Percentiles rank a stretch among this genome's conserved stretches.
Evolutionary conservation across 2,329 filamentous ascomycete species (phyloP).

Genomic region (Monilinia aucupariae): DNA sequence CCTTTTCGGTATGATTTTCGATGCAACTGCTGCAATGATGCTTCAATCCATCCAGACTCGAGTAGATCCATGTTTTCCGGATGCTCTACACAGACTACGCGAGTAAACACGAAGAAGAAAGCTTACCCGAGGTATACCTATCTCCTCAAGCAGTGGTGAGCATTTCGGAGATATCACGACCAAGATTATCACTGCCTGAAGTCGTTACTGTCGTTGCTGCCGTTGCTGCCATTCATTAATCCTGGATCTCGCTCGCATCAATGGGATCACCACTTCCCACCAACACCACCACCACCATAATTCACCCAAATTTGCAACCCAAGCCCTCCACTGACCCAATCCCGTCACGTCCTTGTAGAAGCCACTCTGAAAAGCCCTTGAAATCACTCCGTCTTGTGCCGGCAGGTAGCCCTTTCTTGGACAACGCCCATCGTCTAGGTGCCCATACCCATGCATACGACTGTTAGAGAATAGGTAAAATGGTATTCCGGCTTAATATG

Average conservation of each 20-base stretch:
- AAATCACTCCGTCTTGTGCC: neutral
- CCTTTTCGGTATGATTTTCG: neutral
- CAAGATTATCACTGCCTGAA: conserved; percentile 1
- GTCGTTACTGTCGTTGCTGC: neutral
- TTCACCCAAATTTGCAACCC: neutral
- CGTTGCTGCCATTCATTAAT: no score
- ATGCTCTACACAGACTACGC: neutral
- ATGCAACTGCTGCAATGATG: neutral
- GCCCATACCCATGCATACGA: neutral
- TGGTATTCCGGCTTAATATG: neutral
- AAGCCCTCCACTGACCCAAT: neutral
- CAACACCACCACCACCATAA: neutral
- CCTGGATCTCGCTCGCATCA: neutral
- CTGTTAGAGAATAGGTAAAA: neutral
- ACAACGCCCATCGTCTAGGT: neutral
- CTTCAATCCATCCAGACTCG: neutral
- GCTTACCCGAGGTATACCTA: conserved; percentile 1
- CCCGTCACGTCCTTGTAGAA: neutral
- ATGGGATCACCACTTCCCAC: neutral
- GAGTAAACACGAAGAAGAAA: neutral
- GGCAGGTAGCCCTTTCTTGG: conserved; percentile 4
- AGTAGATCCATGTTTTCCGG: neutral
- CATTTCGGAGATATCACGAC: neutral
- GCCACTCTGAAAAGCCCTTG: neutral
- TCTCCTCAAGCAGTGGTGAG: neutral